A percentile compares a stretch with the other conserved stretches of the same genome.
Conservation (phyloP, 2,329 filamentous ascomycete genomes). For the Colletotrichum sp. region DNA sequence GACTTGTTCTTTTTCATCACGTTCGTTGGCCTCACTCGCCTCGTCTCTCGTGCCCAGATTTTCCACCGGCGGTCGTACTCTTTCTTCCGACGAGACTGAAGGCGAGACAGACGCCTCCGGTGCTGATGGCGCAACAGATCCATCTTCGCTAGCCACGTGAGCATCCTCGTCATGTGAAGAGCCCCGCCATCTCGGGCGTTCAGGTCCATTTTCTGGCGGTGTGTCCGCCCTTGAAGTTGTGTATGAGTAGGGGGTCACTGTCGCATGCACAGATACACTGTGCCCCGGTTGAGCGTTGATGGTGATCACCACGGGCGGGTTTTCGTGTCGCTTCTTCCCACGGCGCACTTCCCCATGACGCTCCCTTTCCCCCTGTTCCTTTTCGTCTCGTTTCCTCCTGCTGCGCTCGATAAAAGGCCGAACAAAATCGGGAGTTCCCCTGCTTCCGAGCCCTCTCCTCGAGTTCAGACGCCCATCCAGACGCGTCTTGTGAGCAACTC, state of each 20-base stretch:
- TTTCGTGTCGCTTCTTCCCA: background rate
- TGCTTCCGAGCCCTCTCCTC: background rate
- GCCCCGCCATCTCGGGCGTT: background rate
- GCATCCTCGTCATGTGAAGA: background rate
- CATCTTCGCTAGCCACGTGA: background rate
- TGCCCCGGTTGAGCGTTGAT: background rate
- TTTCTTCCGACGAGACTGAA: background rate
- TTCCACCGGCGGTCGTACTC: background rate
- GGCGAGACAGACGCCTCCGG: background rate
- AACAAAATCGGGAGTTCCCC: background rate
- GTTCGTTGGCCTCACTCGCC: background rate
- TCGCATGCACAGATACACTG: background rate
- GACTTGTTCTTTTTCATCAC: background rate
- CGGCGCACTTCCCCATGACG: background rate
- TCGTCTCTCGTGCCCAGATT: background rate
- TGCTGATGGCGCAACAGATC: background rate
- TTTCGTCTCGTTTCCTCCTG: background rate
- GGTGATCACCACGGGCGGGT: background rate
- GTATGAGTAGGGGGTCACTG: background rate
- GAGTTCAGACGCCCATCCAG: background rate
- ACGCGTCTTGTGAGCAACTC: background rate
- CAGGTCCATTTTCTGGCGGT: background rate
- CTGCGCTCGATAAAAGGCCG: background rate
- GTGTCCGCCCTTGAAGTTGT: background rate
- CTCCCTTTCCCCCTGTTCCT: background rate